Evolutionary conservation across 2,329 filamentous ascomycete species (phyloP).

Genomic region (Claviceps pazoutovae): DNA sequence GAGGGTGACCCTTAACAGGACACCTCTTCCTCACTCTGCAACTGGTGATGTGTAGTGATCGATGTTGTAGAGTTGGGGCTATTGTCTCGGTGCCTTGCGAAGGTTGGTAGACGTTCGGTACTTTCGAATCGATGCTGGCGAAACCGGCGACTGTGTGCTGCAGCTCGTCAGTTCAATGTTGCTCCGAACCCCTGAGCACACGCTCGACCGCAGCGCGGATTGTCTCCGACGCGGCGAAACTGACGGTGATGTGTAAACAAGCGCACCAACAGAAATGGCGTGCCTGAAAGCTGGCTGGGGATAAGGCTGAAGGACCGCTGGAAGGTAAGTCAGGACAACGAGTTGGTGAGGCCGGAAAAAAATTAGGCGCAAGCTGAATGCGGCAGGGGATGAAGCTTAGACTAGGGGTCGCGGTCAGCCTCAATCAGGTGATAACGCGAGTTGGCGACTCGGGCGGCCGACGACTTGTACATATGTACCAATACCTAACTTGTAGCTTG

Average conservation of each 20-base stretch:
- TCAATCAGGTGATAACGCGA: conserved; percentile 6
- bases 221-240: too few relatives aligned
- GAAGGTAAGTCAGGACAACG: not conserved
- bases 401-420: not conserved
- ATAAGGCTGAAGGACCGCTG: not conserved
- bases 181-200: not conserved
- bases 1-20: conserved; percentile 22
- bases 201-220: not conserved
- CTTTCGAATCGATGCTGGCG: not conserved
- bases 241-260: not conserved
- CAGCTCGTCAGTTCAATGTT: not conserved
- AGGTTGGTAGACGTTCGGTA: not conserved
- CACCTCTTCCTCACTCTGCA: conserved; percentile 13
- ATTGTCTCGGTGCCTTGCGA: not conserved
- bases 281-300: not conserved
- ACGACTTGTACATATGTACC: too few relatives aligned
- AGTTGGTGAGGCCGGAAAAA: not conserved
- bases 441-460: not conserved
- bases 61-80: not conserved
- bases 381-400: not conserved
- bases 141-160: not conserved
- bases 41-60: not conserved
- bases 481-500: too few relatives aligned
- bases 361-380: not conserved
- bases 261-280: not conserved